A percentile compares a stretch with the other conserved stretches of the same genome.
Conservation (phyloP, 441 rosid species). For the Bocquillonia castaneifolia region DNA sequence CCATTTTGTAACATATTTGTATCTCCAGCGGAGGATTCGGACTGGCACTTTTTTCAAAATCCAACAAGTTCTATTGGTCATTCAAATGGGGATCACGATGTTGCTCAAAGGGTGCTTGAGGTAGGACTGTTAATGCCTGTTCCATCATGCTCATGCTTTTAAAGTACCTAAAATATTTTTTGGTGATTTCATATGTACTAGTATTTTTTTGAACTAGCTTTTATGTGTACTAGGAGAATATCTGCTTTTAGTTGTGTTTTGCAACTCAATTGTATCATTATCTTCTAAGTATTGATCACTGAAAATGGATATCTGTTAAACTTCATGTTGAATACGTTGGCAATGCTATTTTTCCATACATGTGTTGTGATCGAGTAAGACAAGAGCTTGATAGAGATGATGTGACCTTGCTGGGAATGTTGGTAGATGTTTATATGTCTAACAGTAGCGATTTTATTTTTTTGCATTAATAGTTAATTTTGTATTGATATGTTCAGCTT, state of each 20-base stretch:
- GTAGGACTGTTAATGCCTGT: conserved; percentile 26
- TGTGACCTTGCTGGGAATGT: not conserved
- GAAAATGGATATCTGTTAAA: not conserved
- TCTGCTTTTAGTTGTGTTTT: not conserved
- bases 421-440: too few relatives aligned
- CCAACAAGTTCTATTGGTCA: conserved; percentile 62
- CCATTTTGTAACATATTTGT: conserved; percentile 2
- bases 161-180: not conserved
- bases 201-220: too few relatives aligned
- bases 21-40: conserved; percentile 42
- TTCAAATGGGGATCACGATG: conserved; percentile 69
- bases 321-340: not conserved
- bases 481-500: conserved; percentile 44
- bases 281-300: too few relatives aligned
- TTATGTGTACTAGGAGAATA: not conserved
- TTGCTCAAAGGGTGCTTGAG: conserved; percentile 63
- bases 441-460: not conserved
- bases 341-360: too few relatives aligned
- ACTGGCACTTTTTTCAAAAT: conserved; percentile 43
- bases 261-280: too few relatives aligned
- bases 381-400: not conserved
- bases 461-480: not conserved
- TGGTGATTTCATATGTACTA: too few relatives aligned
- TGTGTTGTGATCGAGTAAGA: not conserved
- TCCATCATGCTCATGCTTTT: not conserved